These are phyloP conservation scores for Populus hybrid DNA, from an alignment of 441 rosid species.

Conservation along the genomic window DNA sequence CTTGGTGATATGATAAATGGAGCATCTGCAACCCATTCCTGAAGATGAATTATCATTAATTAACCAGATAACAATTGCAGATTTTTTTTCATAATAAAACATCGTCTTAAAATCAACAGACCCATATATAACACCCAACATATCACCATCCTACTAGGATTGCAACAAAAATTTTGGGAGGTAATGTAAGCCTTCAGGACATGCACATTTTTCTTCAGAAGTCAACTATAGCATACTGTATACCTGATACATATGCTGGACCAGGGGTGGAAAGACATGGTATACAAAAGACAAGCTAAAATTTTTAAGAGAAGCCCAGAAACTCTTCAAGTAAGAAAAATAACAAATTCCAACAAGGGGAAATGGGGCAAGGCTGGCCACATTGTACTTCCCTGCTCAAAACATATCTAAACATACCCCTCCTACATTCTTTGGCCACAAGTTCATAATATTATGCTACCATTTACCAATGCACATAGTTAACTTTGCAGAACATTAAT, in stretches of 20 bases:
- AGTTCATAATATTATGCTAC: not conserved
- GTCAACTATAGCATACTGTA: too few species aligned
- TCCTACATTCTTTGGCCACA: not conserved
- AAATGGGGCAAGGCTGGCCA: not conserved
- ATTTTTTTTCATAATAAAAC: not conserved
- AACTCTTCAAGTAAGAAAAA: not conserved
- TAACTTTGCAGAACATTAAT: not conserved
- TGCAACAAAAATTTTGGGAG: too few species aligned
- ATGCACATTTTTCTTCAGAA: too few species aligned
- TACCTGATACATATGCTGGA: too few species aligned
- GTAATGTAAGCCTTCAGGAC: too few species aligned
- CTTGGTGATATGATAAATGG: constrained; percentile 99
- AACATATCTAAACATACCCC: not conserved
- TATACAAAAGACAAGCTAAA: not conserved
- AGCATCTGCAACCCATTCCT: constrained; percentile 95
- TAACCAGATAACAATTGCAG: constrained; percentile 8
- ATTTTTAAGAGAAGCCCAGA: not conserved
- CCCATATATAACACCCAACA: not conserved
- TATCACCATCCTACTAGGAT: too few species aligned
- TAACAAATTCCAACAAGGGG: not conserved
- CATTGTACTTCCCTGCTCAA: not conserved
- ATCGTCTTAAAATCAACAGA: not conserved
- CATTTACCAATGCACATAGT: not conserved
- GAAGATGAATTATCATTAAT: constrained; percentile 24
- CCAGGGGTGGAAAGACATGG: too few species aligned